phyloP scores from a whole-genome alignment of 202 grass and related monocot species.

The Digitaria exilis region DNA sequence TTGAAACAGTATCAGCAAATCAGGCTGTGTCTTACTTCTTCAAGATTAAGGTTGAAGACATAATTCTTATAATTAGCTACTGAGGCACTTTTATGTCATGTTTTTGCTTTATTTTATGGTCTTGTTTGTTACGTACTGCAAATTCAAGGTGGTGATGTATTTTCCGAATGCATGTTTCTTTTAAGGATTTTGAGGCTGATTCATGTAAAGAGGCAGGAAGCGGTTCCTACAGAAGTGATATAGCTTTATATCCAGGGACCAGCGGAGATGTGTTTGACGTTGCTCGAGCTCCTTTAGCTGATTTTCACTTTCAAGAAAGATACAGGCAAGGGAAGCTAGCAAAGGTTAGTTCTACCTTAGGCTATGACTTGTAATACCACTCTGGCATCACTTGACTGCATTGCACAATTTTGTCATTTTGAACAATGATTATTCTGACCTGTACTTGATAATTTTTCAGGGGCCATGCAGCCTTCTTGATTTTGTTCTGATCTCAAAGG shows the following conservation, averaged over 20 bases:
- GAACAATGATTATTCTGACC: slow-evolving; percentile 20
- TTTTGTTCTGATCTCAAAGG: slow-evolving; percentile 90
- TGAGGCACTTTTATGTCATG: slow-evolving; percentile 11
- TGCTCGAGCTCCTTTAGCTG: slow-evolving; percentile 71
- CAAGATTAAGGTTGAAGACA: slow-evolving; percentile 82
- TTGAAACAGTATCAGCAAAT: slow-evolving; percentile 67
- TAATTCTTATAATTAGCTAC: slow-evolving; percentile 28
- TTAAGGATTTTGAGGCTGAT: slow-evolving; percentile 65
- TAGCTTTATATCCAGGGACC: slow-evolving; percentile 51
- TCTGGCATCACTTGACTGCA: background rate
- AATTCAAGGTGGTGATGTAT: slow-evolving; percentile 25
- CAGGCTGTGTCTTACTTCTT: slow-evolving; percentile 85
- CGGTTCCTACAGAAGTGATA: slow-evolving; percentile 53
- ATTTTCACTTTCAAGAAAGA: slow-evolving; percentile 94
- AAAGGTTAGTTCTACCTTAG: slow-evolving; percentile 59
- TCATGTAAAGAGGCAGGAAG: slow-evolving; percentile 46
- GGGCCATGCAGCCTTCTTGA: slow-evolving; percentile 67
- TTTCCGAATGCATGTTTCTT: slow-evolving; percentile 32
- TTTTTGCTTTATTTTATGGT: slow-evolving; percentile 27
- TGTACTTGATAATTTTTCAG: slow-evolving; percentile 50
- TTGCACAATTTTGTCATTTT: slow-evolving; percentile 10
- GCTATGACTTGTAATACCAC: slow-evolving; percentile 23
- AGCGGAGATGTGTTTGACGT: slow-evolving; percentile 62
- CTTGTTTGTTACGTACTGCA: background rate
- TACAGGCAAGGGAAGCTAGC: slow-evolving; percentile 67